These are phyloP conservation scores for Podospora australis DNA, from an alignment of 495 filamentous ascomycete species.

Conservation along the genomic window DNA sequence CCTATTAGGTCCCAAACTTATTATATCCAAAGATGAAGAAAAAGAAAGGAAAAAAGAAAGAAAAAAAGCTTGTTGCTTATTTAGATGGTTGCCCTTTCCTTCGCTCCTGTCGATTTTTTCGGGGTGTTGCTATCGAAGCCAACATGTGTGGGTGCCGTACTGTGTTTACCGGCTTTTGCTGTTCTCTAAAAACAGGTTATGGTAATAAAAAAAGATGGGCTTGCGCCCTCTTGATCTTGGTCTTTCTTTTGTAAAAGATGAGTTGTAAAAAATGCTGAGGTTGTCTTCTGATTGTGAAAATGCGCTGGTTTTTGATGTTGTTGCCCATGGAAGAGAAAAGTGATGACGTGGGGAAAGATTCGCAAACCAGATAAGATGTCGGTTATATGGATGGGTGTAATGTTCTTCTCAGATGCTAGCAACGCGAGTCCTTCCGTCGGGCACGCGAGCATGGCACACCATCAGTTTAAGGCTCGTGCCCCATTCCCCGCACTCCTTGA, in stretches of 20 bases:
- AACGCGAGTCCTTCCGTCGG: constrained; percentile 32
- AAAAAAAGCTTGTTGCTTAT: neutral
- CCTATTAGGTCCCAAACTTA: neutral
- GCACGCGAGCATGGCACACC: constrained; percentile 73
- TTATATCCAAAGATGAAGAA: too few species aligned
- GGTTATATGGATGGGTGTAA: too few species aligned
- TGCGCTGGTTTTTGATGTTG: neutral
- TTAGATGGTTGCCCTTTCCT: neutral
- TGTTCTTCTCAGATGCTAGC: constrained; percentile 44
- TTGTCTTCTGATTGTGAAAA: neutral
- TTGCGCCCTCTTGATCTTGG: constrained; percentile 17
- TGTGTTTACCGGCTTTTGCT: constrained; percentile 3
- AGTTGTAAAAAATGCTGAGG: neutral
- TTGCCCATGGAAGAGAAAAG: neutral
- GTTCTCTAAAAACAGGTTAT: neutral
- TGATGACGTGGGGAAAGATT: too few species aligned
- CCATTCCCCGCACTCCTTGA: constrained; percentile 79
- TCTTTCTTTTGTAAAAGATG: constrained; percentile 1
- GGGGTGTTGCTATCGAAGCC: neutral
- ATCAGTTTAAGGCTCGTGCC: constrained; percentile 83
- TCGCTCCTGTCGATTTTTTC: constrained; percentile 2
- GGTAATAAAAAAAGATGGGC: constrained; percentile 8
- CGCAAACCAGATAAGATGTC: too few species aligned
- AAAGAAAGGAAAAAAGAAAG: neutral
- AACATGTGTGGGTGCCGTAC: neutral